A percentile compares a stretch with the other conserved stretches of the same genome.
Conservation (phyloP, 495 filamentous ascomycete species). For the Neurospora discreta region DNA sequence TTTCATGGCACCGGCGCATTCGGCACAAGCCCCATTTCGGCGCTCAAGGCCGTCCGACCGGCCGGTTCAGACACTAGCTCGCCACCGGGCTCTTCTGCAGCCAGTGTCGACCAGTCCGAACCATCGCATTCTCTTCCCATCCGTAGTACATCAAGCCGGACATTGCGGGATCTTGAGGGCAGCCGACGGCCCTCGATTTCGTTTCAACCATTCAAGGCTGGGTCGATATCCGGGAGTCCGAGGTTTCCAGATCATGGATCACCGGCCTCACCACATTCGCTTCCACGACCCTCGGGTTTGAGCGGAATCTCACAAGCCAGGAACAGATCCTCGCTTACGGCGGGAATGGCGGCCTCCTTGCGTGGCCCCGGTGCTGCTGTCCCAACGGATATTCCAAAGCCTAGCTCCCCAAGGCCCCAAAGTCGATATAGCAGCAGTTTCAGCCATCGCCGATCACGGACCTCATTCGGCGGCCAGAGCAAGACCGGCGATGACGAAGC, state of each 20-base stretch:
- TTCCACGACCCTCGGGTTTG: slow-evolving; percentile 37
- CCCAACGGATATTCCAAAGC: slow-evolving; percentile 35
- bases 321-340: slow-evolving; percentile 54
- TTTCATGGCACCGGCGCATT: slow-evolving; percentile 73
- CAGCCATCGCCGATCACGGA: slow-evolving; percentile 59
- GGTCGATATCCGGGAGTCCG: slow-evolving; percentile 86
- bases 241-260: slow-evolving; percentile 27
- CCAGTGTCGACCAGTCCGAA: slow-evolving; percentile 30
- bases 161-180: slow-evolving; percentile 34
- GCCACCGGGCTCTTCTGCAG: slow-evolving; percentile 49
- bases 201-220: slow-evolving; percentile 89
- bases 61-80: slow-evolving; percentile 50
- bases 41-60: slow-evolving; percentile 56
- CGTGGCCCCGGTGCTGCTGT: slow-evolving; percentile 44
- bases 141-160: slow-evolving; percentile 18
- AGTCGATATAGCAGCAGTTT: slow-evolving; percentile 70
- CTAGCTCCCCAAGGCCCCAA: slow-evolving; percentile 54
- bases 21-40: slow-evolving; percentile 78
- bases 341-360: slow-evolving; percentile 53
- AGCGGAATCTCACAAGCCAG: slow-evolving; percentile 50
- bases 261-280: slow-evolving; percentile 50
- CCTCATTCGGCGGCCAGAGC: slow-evolving; percentile 60
- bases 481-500: slow-evolving; percentile 68
- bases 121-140: slow-evolving; percentile 37
- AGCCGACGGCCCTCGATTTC: slow-evolving; percentile 68